A percentile compares a stretch with the other conserved stretches of the same genome.
These are phyloP conservation scores for Pistacia integerrima DNA, from an alignment of 345 rosid genomes.

Conservation along the genomic window DNA sequence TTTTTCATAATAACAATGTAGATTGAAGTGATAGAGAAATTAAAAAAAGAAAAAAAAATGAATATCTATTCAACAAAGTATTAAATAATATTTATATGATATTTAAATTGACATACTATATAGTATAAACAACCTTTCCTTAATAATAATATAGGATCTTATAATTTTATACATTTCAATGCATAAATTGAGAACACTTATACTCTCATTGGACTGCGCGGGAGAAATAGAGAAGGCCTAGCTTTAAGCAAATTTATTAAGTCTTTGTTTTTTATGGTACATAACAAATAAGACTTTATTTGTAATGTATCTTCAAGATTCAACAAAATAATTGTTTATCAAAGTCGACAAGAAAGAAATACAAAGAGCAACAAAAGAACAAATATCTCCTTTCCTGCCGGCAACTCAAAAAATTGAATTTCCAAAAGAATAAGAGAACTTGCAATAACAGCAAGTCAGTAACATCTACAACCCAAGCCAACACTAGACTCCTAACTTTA, in stretches of 20 bases:
- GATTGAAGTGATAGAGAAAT: too few species aligned
- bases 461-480: conserved; percentile 9
- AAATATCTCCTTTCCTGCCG: neutral
- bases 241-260: neutral
- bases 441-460: conserved; percentile 26
- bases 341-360: neutral
- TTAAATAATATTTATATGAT: too few species aligned
- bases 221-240: too few species aligned
- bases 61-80: too few species aligned
- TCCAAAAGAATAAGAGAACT: neutral
- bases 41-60: too few species aligned
- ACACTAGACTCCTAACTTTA: neutral
- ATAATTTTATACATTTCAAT: too few species aligned
- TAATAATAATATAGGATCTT: too few species aligned
- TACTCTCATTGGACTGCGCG: too few species aligned
- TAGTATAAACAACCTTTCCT: too few species aligned
- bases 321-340: neutral
- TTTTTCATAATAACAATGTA: too few species aligned
- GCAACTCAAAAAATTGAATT: neutral
- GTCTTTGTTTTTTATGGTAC: neutral
- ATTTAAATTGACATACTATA: too few species aligned
- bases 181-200: too few species aligned
- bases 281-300: neutral
- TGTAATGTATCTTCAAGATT: neutral
- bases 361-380: neutral